These are phyloP conservation scores for Colletotrichum tropicicola DNA, from an alignment of 2,329 filamentous ascomycete genomes.

Conservation along the genomic window DNA sequence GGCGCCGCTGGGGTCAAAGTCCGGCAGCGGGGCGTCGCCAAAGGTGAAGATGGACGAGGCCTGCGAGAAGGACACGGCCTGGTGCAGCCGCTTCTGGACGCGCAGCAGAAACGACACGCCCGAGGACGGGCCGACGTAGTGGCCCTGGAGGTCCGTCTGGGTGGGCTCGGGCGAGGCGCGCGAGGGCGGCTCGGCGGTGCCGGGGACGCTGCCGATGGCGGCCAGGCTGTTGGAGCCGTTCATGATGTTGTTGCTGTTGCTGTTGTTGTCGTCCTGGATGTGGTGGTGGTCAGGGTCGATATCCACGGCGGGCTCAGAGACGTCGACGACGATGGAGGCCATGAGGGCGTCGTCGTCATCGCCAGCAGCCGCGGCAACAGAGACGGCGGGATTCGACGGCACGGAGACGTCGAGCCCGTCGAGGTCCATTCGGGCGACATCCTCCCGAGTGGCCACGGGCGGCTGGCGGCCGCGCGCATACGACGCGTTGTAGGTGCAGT, in stretches of 20 bases:
- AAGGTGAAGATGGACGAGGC: slow-evolving; percentile 57
- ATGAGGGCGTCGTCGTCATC: background rate
- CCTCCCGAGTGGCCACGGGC: slow-evolving; percentile 40
- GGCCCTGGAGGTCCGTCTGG: slow-evolving; percentile 41
- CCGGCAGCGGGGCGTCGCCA: slow-evolving; percentile 58
- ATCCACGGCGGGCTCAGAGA: background rate
- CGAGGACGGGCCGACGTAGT: slow-evolving; percentile 43
- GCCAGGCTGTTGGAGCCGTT: background rate
- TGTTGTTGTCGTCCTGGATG: background rate
- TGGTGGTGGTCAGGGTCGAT: background rate
- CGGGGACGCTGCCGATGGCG: background rate
- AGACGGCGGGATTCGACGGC: background rate
- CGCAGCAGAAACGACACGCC: slow-evolving; percentile 40
- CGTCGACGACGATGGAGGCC: background rate
- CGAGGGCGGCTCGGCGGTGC: slow-evolving; percentile 51
- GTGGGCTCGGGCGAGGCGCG: slow-evolving; percentile 48
- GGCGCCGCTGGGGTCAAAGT: slow-evolving; percentile 40
- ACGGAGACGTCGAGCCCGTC: slow-evolving; percentile 16
- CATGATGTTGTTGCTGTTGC: slow-evolving; percentile 25
- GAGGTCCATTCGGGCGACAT: slow-evolving; percentile 18
- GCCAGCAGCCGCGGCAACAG: background rate
- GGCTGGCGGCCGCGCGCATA: slow-evolving; percentile 57
- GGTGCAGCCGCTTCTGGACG: slow-evolving; percentile 40
- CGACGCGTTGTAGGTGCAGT: slow-evolving; percentile 58
- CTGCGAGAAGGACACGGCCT: slow-evolving; percentile 36